Conservation (phyloP, 2,329 filamentous ascomycete species). For the Cytospora piceicola region DNA sequence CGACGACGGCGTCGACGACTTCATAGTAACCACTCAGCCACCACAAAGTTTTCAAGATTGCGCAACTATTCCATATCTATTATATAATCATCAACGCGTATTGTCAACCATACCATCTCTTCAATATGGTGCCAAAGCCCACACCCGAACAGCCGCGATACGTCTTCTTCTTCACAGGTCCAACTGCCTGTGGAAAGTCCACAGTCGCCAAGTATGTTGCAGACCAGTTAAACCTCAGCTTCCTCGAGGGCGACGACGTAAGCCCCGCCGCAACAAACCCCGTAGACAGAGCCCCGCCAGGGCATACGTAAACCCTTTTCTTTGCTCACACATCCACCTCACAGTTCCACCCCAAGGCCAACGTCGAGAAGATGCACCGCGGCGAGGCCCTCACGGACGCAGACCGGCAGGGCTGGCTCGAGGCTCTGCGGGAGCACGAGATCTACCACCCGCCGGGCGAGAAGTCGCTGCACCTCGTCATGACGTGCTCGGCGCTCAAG, state of each 20-base stretch:
- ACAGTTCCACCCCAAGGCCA: conserved; percentile 64
- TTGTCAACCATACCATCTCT: too few species aligned
- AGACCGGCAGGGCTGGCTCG: conserved; percentile 80
- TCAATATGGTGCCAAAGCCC: conserved; percentile 15
- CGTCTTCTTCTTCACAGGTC: conserved; percentile 66
- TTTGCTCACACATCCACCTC: neutral
- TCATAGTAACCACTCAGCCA: neutral
- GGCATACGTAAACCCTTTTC: neutral
- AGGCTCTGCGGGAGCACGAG: conserved; percentile 57
- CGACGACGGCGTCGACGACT: too few species aligned
- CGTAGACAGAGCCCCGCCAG: too few species aligned
- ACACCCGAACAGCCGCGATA: conserved; percentile 24
- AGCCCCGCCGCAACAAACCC: conserved; percentile 30
- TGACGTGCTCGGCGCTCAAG: conserved; percentile 81
- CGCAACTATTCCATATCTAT: too few species aligned
- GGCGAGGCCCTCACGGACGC: conserved; percentile 72
- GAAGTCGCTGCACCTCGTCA: conserved; percentile 61
- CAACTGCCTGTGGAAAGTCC: conserved; percentile 65
- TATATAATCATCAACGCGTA: too few species aligned
- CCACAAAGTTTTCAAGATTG: too few species aligned
- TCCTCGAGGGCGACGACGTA: conserved; percentile 66
- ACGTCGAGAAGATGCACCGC: conserved; percentile 72
- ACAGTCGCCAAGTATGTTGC: conserved; percentile 59
- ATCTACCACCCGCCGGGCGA: conserved; percentile 44
- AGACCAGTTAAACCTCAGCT: conserved; percentile 54